Evolutionary conservation across 805 yeast genomes (phyloP), one percentile per base, ranked within the genome.

Genomic region (Cyberlindnera euphorbiiphila): DNA sequence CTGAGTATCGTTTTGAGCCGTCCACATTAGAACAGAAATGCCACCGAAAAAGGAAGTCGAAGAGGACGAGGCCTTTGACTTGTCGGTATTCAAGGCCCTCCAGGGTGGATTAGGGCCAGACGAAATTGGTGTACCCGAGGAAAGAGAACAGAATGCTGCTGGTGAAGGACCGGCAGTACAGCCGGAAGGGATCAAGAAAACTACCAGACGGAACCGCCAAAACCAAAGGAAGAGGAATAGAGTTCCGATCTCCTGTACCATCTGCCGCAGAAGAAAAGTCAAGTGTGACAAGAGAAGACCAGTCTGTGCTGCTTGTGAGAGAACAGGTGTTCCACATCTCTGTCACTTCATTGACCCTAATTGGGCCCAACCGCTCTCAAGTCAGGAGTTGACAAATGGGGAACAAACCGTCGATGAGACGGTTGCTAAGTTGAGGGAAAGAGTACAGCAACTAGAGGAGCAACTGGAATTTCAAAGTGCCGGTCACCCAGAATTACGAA

Each of bases 331-430:
- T 12, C 71, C 71, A 7, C 80, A 75, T 50, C 56, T 75, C 14
- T 75, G 81, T 41, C 74, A 72, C 36, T 75, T 74, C 46, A 62
- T 75, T 47, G 79, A 73, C 43, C 81, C 78, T 28, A 62, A 68
- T n/a, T 75, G 81, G 81, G 80, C 81, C 1, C 68, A 67, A 39
- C 71, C 71, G 5, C 41, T 57, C 49, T 61, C 52, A 53, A 61
- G 46, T 56, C 61, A 63, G 51, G 83, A 74, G 56, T 64, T 59
- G 43, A 74, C 67, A 41, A 32, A 65, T 56, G 53, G 61, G 60
- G 41, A 70, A 62, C 23, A 74, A 73, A 44, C 74, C 64, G 25
- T 74, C 72, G 46, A 74, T 59, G 29, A 62, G 10, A 76, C 69
- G 46, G 51, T 66, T 3, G 62, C 69, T 45, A 76, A 71, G 51